phyloP scores from a whole-genome alignment of 202 grass and related monocot species.

The Elaeis oleifera region DNA sequence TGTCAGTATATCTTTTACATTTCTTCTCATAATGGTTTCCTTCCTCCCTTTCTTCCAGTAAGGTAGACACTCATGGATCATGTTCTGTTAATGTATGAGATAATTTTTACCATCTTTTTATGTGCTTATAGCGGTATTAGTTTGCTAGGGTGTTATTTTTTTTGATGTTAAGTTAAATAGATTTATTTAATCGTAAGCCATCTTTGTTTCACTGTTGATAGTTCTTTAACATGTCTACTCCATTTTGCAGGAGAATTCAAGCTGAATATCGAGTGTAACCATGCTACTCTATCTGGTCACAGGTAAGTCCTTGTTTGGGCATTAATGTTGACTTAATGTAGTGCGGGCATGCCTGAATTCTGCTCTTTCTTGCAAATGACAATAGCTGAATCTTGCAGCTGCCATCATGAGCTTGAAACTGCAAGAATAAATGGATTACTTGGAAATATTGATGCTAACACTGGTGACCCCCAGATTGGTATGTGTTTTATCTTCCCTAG shows the following conservation, averaged over 20 bases:
- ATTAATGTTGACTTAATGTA: no score
- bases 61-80: no score
- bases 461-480: conserved; percentile 90
- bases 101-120: no score
- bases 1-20: no score
- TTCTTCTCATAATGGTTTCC: no score
- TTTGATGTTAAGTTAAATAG: no score
- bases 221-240: background rate
- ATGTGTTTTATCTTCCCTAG: conserved; percentile 15
- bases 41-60: no score
- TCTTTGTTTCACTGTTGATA: background rate
- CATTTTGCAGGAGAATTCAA: conserved; percentile 68
- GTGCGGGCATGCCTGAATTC: background rate
- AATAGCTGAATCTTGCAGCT: conserved; percentile 39
- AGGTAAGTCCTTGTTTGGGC: conserved; percentile 35
- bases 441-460: conserved; percentile 95
- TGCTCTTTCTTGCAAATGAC: background rate
- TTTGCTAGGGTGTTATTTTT: no score
- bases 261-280: conserved; percentile 96
- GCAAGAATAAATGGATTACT: conserved; percentile 77
- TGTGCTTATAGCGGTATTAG: no score
- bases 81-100: no score
- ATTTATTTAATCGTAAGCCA: no score
- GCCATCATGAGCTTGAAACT: conserved; percentile 96
- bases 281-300: conserved; percentile 91